Percentiles rank a stretch among this genome's conserved stretches.
Evolutionary conservation across 306 rosid genomes (phyloP).

Genomic region (Vigna reflexopilosa): DNA sequence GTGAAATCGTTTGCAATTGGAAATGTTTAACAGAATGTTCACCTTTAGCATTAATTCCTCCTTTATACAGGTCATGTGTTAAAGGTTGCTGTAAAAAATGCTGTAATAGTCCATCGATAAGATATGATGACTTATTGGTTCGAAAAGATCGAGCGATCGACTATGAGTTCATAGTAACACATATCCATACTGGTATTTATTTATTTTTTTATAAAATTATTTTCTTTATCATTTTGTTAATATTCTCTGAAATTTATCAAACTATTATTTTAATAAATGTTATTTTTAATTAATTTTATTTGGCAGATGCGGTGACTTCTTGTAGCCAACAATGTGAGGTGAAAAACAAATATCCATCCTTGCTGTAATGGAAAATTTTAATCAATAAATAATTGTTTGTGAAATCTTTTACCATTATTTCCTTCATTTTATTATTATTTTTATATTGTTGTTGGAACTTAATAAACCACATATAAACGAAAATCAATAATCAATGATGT

Average conservation of each 20-base stretch:
- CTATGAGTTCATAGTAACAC: too few relatives aligned
- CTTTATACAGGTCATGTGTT: background rate
- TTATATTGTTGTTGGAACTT: too few relatives aligned
- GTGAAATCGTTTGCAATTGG: rapidly evolving
- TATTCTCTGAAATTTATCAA: background rate
- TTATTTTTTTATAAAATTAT: background rate
- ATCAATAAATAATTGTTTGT: too few relatives aligned
- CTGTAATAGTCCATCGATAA: too few relatives aligned
- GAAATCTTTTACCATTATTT: too few relatives aligned
- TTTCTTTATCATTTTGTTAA: background rate
- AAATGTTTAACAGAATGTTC: background rate
- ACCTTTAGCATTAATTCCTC: background rate
- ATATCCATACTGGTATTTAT: background rate
- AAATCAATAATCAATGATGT: too few relatives aligned
- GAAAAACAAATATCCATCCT: background rate
- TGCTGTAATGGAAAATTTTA: too few relatives aligned
- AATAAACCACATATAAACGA: too few relatives aligned
- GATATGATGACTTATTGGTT: too few relatives aligned
- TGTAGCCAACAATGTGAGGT: background rate
- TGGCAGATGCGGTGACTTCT: background rate
- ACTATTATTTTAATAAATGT: background rate
- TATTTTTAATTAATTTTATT: background rate
- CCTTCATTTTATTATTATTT: too few relatives aligned
- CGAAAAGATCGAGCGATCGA: too few relatives aligned
- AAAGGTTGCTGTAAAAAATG: background rate